Evolutionary conservation across 2,329 filamentous ascomycete genomes (phyloP), one percentile per base, ranked within the genome.

Genomic region (Rosellinia necatrix): DNA sequence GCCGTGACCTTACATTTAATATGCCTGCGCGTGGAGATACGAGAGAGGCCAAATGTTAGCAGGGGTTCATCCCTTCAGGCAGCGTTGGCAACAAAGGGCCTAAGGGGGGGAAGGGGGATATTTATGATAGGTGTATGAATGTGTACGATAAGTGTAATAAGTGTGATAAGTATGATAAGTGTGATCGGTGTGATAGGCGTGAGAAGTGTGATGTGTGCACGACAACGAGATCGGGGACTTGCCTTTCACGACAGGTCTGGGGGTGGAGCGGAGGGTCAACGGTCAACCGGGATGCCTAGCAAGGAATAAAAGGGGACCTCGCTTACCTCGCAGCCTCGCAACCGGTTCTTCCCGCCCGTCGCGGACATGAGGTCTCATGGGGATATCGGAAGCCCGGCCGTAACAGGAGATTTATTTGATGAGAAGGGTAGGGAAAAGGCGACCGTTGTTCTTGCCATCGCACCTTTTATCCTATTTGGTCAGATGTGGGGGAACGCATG

Each of bases 391-490:
- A 21, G 13, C 13, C 32, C 21, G 10, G n/a, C 44, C 22, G 32
- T 6, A 37, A 13, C 3, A 37, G 35, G 7, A 32, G 25, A 32
- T 32, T n/a, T n/a, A n/a, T n/a, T 35, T 37, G 29, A 43, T 25
- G 29, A 43, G 48, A 35, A 43, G 5, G n/a, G 38, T 10, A 43
- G 15, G 21, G 12, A 43, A 50, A 35, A 19, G 12, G 35, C 35
- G 35, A 49, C 15, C 24, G 13, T 24, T 48, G 22, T 32, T 48
- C 22, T 22, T 22, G 30, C 19, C 12, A n/a, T 41, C 38, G 38
- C n/a, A 22, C 38, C 29, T 25, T 37, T 43, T 35, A 43, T 51
- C 38, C 48, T 21, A 25, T 51, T 50, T 51, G 15, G 48, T 43
- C 29, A 15, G 21, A 2, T 6, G 29, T 35, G 27, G 29, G 38